These are phyloP conservation scores for Xylariaceae sp. DNA, from an alignment of 2,329 filamentous ascomycete genomes.

Conservation along the genomic window DNA sequence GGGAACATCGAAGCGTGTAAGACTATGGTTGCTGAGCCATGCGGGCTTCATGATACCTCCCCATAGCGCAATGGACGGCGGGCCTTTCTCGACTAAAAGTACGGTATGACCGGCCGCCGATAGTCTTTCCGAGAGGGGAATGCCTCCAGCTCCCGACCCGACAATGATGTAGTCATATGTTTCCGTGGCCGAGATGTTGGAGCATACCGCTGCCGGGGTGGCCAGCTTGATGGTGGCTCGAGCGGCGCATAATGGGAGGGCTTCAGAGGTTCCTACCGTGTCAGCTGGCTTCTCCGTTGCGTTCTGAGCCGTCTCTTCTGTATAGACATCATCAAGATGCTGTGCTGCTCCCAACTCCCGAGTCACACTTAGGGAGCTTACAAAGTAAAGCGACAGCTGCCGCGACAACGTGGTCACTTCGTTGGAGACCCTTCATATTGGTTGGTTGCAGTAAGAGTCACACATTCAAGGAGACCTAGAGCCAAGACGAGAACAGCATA, in stretches of 20 bases:
- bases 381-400: slow-evolving; percentile 9
- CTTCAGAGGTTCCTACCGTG: slow-evolving; percentile 5
- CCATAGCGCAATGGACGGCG: slow-evolving; percentile 60
- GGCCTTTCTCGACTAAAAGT: slow-evolving; percentile 58
- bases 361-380: slow-evolving; percentile 2
- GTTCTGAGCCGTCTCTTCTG: not conserved
- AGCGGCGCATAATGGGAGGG: slow-evolving; percentile 18
- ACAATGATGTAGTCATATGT: slow-evolving; percentile 59
- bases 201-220: slow-evolving; percentile 20
- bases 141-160: slow-evolving; percentile 57
- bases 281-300: slow-evolving; percentile 7
- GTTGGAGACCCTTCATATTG: slow-evolving; percentile 8
- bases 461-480: slow-evolving; percentile 2
- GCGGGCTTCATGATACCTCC: slow-evolving; percentile 57
- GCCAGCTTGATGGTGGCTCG: slow-evolving; percentile 20
- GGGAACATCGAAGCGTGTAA: slow-evolving; percentile 69
- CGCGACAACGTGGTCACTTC: not conserved
- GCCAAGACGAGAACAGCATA: not conserved
- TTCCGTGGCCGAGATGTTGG: slow-evolving; percentile 16
- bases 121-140: slow-evolving; percentile 57
- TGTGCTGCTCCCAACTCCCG: not conserved
- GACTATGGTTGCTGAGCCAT: slow-evolving; percentile 51
- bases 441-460: slow-evolving; percentile 1
- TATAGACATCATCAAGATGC: not conserved
- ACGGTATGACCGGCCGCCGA: slow-evolving; percentile 63